Evolutionary conservation across 108 stramenopile species (phyloP).

Genomic region (Chaetoceros muelleri): DNA sequence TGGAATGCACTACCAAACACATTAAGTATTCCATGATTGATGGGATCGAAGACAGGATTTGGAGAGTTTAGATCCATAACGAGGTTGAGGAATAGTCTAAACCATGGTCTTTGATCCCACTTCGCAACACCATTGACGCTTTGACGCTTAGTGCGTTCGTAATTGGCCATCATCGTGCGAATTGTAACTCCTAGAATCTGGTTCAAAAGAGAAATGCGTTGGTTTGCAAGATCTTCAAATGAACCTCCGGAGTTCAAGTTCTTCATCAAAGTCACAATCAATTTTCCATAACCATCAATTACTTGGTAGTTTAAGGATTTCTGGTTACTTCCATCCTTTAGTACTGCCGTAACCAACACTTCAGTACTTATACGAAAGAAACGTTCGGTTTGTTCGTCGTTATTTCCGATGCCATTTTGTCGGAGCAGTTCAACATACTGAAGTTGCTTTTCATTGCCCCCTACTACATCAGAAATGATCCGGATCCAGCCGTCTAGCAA

Average conservation of each 20-base stretch:
- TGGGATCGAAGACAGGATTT: conserved; percentile 60
- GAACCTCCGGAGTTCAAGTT: conserved; percentile 60
- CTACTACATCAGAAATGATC: conserved; percentile 62
- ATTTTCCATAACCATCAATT: conserved; percentile 88
- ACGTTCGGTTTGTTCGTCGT: conserved; percentile 87
- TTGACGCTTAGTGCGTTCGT: conserved; percentile 34
- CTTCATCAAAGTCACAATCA: conserved; percentile 81
- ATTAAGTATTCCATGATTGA: conserved; percentile 64
- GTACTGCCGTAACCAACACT: conserved; percentile 80
- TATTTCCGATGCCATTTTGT: conserved; percentile 82
- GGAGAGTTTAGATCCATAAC: conserved; percentile 88
- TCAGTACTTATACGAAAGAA: conserved; percentile 89
- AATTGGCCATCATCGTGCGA: conserved; percentile 72
- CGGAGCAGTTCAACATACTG: conserved; percentile 89
- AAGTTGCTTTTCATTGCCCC: conserved; percentile 78
- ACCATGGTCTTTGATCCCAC: conserved; percentile 98
- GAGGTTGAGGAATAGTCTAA: conserved; percentile 89
- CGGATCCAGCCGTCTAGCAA: conserved; percentile 96
- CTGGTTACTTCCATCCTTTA: conserved; percentile 37
- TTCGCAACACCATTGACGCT: conserved; percentile 1
- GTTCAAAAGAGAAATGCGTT: conserved; percentile 79
- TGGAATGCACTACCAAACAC: conserved; percentile 91
- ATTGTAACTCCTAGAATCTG: conserved; percentile 79
- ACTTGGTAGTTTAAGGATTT: conserved; percentile 72
- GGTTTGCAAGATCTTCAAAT: conserved; percentile 45